phyloP scores from a whole-genome alignment of 73 alveolate genomes.

The Uronychia binucleata region DNA sequence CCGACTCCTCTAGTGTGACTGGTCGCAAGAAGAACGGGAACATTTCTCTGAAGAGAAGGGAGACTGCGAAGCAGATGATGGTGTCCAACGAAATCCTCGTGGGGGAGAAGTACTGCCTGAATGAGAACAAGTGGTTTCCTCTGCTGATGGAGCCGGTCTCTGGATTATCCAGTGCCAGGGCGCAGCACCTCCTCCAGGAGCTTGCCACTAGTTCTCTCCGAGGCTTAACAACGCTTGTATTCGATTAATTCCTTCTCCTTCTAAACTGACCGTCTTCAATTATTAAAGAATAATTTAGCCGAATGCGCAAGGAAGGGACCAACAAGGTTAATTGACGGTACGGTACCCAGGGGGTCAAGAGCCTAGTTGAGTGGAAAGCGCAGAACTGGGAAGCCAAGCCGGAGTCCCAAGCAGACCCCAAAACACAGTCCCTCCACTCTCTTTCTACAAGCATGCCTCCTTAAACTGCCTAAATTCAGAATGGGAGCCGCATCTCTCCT shows the following conservation, averaged over 20 bases:
- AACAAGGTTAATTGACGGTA: too few relatives aligned
- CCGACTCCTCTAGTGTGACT: not conserved
- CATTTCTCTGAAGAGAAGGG: not conserved
- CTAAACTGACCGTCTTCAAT: not conserved
- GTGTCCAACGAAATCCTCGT: not conserved
- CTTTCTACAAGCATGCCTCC: too few relatives aligned
- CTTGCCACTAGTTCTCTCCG: not conserved
- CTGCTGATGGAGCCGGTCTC: not conserved
- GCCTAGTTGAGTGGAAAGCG: too few relatives aligned
- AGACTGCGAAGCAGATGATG: not conserved
- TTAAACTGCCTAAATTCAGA: too few relatives aligned
- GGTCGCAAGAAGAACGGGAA: not conserved
- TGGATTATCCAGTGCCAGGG: not conserved
- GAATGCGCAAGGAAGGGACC: too few relatives aligned
- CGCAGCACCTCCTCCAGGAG: not conserved
- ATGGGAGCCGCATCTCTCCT: too few relatives aligned
- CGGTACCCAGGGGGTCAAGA: too few relatives aligned
- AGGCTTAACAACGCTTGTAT: not conserved
- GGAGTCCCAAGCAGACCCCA: too few relatives aligned
- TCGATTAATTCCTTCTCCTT: not conserved
- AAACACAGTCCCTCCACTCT: too few relatives aligned
- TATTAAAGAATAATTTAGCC: not conserved
- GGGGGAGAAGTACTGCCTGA: conserved; percentile 38
- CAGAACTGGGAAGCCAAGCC: too few relatives aligned
- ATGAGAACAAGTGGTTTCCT: conserved; percentile 39